Evolutionary conservation across 495 filamentous ascomycete genomes (phyloP).

Genomic region (Xylaria cubensis): DNA sequence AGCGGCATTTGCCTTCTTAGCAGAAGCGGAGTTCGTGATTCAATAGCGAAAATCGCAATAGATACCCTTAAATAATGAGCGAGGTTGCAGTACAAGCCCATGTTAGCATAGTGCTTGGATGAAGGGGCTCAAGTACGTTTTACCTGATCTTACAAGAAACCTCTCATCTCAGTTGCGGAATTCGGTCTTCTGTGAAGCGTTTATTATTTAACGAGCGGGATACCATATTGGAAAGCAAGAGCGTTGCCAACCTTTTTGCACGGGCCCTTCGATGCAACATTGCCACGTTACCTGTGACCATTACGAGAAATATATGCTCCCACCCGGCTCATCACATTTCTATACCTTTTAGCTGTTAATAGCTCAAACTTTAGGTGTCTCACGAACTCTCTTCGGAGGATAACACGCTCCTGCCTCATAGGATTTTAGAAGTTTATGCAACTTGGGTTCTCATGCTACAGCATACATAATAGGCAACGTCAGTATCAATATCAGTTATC

Average conservation of each 20-base stretch:
- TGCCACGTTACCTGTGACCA: neutral
- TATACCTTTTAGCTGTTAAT: neutral
- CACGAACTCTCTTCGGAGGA: neutral
- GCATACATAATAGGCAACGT: neutral
- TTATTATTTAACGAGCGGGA: neutral
- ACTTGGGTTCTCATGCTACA: neutral
- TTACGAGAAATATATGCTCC: neutral
- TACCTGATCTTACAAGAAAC: neutral
- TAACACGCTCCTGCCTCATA: neutral
- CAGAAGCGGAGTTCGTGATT: neutral
- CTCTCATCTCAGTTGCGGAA: neutral
- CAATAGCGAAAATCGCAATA: neutral
- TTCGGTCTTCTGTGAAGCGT: neutral
- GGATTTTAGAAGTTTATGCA: neutral
- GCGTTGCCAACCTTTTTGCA: constrained; percentile 2
- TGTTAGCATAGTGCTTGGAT: neutral
- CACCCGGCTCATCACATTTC: neutral
- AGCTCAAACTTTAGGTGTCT: neutral
- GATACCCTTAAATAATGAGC: neutral
- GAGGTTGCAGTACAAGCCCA: neutral
- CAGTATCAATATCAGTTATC: neutral
- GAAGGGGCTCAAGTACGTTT: neutral
- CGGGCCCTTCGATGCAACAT: constrained; percentile 15
- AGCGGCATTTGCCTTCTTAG: neutral
- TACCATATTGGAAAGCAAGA: neutral